These are phyloP conservation scores for Chenopodium quinoa DNA, from an alignment of 148 eudicot genomes.

Conservation along the genomic window DNA sequence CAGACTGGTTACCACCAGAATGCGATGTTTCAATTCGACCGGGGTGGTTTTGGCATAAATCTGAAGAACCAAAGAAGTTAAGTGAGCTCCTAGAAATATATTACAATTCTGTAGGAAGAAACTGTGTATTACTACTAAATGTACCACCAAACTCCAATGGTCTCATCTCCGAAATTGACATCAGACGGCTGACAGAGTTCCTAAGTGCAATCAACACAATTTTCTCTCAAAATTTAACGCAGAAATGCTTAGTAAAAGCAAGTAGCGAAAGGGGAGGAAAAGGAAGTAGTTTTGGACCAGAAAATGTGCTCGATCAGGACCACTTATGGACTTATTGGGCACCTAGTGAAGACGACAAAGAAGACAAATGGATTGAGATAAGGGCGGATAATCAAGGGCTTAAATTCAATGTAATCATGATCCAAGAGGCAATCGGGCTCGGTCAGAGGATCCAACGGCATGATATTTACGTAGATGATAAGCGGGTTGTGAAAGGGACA, in stretches of 20 bases:
- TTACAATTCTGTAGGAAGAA: slow-evolving; percentile 85
- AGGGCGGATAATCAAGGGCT: slow-evolving; percentile 26
- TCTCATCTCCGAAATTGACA: slow-evolving; percentile 60
- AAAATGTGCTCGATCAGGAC: slow-evolving; percentile 60
- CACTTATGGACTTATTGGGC: slow-evolving; percentile 93
- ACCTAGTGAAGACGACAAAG: slow-evolving; percentile 41
- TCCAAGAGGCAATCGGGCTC: slow-evolving; percentile 86
- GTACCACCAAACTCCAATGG: slow-evolving; percentile 86
- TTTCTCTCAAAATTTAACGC: slow-evolving; percentile 60
- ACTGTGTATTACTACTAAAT: slow-evolving; percentile 73
- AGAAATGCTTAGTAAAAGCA: slow-evolving; percentile 37
- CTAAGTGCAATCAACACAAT: slow-evolving; percentile 53
- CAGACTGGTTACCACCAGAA: slow-evolving; percentile 87
- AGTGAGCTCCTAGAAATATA: slow-evolving; percentile 62
- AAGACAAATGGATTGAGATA: slow-evolving; percentile 65
- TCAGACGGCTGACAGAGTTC: slow-evolving; percentile 50
- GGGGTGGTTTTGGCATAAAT: slow-evolving; percentile 96
- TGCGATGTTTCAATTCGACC: slow-evolving; percentile 82
- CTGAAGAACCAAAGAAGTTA: slow-evolving; percentile 59
- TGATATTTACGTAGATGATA: slow-evolving; percentile 66
- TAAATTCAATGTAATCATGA: slow-evolving; percentile 70
- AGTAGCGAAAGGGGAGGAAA: slow-evolving; percentile 78
- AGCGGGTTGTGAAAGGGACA: slow-evolving; percentile 48
- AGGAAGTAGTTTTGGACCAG: slow-evolving; percentile 51
- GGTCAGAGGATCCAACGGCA: slow-evolving; percentile 75